These are phyloP conservation scores for Colletotrichum echinochloae DNA, from an alignment of 2,329 filamentous ascomycete genomes.

Conservation along the genomic window DNA sequence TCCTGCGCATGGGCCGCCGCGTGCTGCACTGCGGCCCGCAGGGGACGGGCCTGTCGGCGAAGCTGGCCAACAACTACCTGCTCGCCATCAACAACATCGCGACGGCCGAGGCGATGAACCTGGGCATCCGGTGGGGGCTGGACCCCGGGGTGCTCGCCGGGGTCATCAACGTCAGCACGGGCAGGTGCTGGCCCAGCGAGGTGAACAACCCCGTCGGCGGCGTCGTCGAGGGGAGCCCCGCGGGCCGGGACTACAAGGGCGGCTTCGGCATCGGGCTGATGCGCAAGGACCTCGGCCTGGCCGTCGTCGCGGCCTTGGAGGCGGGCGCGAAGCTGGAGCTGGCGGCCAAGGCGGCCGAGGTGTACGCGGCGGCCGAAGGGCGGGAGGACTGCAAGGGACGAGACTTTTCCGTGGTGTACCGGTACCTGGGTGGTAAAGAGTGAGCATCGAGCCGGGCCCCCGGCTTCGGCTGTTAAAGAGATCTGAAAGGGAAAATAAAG, in stretches of 20 bases:
- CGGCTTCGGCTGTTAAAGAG: too few species aligned
- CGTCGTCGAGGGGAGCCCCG: constrained; percentile 81
- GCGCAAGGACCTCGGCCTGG: constrained; percentile 82
- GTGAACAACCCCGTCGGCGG: constrained; percentile 95
- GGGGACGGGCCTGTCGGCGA: constrained; percentile 88
- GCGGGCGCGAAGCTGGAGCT: constrained; percentile 75
- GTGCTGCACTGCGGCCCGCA: constrained; percentile 88
- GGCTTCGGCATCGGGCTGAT: constrained; percentile 84
- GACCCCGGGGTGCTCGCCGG: constrained; percentile 76
- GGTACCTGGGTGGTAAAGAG: constrained; percentile 72
- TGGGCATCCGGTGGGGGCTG: constrained; percentile 71
- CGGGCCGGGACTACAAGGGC: constrained; percentile 79
- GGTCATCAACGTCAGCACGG: constrained; percentile 93
- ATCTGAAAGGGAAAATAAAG: too few species aligned
- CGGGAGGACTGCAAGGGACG: constrained; percentile 73
- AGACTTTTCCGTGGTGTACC: constrained; percentile 86
- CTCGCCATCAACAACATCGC: constrained; percentile 91
- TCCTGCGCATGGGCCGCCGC: constrained; percentile 86
- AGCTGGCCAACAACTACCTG: constrained; percentile 97
- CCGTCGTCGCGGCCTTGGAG: constrained; percentile 77
- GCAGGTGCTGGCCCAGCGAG: constrained; percentile 96
- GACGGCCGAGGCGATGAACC: constrained; percentile 74
- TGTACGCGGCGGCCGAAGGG: constrained; percentile 76
- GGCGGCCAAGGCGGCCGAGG: constrained; percentile 69
- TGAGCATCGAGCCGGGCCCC: neutral